Base-by-base conservation (phyloP, 139 green algal genomes). In the Desmodesmus armatus region DNA sequence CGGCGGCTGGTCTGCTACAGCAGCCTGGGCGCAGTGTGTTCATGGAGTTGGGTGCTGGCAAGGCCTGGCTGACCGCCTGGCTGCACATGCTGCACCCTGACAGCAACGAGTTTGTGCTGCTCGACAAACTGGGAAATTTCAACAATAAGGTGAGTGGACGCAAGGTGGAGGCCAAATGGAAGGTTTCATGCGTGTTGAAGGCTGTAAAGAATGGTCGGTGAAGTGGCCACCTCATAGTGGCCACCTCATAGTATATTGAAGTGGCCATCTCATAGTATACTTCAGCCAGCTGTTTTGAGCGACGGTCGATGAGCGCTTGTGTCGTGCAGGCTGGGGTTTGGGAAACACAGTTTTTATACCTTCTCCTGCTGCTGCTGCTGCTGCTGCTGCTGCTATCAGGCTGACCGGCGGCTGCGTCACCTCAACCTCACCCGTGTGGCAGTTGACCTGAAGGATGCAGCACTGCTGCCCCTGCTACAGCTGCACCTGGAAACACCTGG, bases 41-140 rank as follows among this genome's bases (percentile, higher is more conserved):
- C 7, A 40, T 96, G 5, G 90, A 96, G 78, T 88, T 92, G 81
- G 92, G 92, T 0, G 92, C 92, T 0, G 92, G 92, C 39, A 93
- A 92, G 55, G 92, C 86, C 3, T 95, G 93, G 75, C 85, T 96
- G 5, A 88, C 62, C 27, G 51, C 27, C 39, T 88, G 82, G 87
- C 55, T 93, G 71, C 76, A 82, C 62, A 53, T 72, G 47, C 11
- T 69, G 60, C 5, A n/a, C 60, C 15, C 11, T 33, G 27, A 69
- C n/a, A 33, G 60, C 13, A 21, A 55, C 47, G 13, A 55, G 47
- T 55, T 7, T 55, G 47, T 94, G 65, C 85, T 88, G 41, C 85
- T 87, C 39, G 91, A 95, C 82, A 89, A 93, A 33, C 83, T 86
- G 25, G 89, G 94, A 53, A 91, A 94, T 37, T 84, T 90, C 17